Evolutionary conservation across 495 filamentous ascomycete genomes (phyloP), one percentile per base, ranked within the genome.

Genomic region (Lindgomyces ingoldianus): DNA sequence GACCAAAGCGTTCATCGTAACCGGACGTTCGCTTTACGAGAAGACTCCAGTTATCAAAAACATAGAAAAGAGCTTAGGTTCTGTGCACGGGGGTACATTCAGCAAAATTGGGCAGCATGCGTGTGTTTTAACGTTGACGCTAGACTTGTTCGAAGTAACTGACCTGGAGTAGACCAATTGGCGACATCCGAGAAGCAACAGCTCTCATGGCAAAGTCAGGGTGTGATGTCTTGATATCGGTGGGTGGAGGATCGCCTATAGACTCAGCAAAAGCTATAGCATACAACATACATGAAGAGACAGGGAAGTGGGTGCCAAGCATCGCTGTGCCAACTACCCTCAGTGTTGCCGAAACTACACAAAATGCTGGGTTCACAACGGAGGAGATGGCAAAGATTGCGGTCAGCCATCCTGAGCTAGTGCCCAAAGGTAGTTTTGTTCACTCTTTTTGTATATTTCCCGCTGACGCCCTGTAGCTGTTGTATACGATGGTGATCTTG

Each of bases 1-100:
- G 9, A 68, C 68, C 18, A 73, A 73, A 58, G 70, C 64, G 1
- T 73, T 70, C 57, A 73, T 73, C 57, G 70, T 73, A 11, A 73
- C 70, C 16, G 70, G 70, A 10, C 64, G 59, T n/a, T 73, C 70
- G 21, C 64, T 73, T 3, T 67, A 67, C 44, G 39, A 64, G 39
- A 73, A 68, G 29, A 70, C 70, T 26, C 64, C 70, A 1, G 59
- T 73, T 0, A 68, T 73, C 42, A 70, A 65, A 21, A 48, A 67
- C 12, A 56, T 73, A 19, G 67, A 73, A 41, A 52, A 57, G 36
- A 60, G 60, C 19, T 52, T 73, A 16, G 64, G 67, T 18, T 44
- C 60, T 8, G 48, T 62, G 4, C 64, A 73, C 53, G 70, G 69
- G 4, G 68, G 64, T 9, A 73, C 70, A 25, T 70, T 68, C 53